These are phyloP conservation scores for Gentiana macrophylla DNA, from an alignment of 257 asterid genomes.

Conservation along the genomic window DNA sequence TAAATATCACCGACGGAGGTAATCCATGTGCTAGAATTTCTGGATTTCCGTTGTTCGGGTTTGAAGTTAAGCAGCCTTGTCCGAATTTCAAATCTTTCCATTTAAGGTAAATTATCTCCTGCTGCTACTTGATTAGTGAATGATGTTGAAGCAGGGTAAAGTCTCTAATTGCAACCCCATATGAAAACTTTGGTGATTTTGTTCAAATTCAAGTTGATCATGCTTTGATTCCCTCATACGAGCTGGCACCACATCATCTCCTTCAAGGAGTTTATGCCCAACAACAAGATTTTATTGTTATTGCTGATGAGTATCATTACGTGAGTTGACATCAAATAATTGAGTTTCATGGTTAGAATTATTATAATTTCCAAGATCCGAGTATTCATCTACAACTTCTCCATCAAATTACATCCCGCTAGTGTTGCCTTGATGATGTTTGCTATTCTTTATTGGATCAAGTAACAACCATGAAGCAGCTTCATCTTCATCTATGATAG, in stretches of 20 bases:
- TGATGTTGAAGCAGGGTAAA: slow-evolving; percentile 34
- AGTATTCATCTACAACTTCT: slow-evolving; percentile 41
- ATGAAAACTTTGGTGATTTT: slow-evolving; percentile 27
- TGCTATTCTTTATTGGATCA: slow-evolving; percentile 33
- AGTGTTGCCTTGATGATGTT: too few species aligned
- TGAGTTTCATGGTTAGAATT: slow-evolving; percentile 26
- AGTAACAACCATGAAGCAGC: slow-evolving; percentile 69
- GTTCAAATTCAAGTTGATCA: slow-evolving; percentile 15
- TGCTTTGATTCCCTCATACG: slow-evolving; percentile 19
- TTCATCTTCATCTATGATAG: slow-evolving; percentile 42
- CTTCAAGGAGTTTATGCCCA: slow-evolving; percentile 30
- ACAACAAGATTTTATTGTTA: slow-evolving; percentile 27
- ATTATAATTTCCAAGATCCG: slow-evolving; percentile 48
- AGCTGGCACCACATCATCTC: slow-evolving; percentile 46
- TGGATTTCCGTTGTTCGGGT: too few species aligned
- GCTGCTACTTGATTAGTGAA: too few species aligned
- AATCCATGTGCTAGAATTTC: too few species aligned
- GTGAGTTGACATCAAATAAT: slow-evolving; percentile 14
- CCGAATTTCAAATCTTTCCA: too few species aligned
- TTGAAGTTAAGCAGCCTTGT: too few species aligned
- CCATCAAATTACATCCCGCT: slow-evolving; percentile 24
- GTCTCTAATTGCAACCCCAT: slow-evolving; percentile 34
- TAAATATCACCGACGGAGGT: too few species aligned
- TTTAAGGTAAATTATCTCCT: too few species aligned
- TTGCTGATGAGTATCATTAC: slow-evolving; percentile 11